Percentiles rank a stretch among this genome's conserved stretches.
Conservation (phyloP, 148 eudicot genomes). For the Amaranthus palmeri region DNA sequence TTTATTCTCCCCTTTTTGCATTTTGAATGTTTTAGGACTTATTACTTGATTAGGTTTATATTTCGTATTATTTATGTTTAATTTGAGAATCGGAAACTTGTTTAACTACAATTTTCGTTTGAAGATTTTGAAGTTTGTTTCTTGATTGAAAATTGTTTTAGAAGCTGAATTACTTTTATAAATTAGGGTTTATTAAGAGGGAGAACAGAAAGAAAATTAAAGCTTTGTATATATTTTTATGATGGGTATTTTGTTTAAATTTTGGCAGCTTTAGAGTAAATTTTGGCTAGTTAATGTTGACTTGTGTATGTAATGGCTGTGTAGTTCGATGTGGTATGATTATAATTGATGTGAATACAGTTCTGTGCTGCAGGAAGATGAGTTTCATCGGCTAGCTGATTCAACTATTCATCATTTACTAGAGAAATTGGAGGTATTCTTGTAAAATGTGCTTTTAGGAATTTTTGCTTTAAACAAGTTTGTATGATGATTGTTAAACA, state of each 20-base stretch:
- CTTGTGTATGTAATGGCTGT: background rate
- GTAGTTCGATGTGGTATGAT: conserved; percentile 13
- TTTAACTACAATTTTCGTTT: background rate
- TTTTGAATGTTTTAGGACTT: background rate
- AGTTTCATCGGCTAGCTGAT: conserved; percentile 76
- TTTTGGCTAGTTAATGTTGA: background rate
- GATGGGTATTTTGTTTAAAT: background rate
- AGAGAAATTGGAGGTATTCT: conserved; percentile 79
- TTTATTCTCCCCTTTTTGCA: background rate
- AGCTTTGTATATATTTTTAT: too few species aligned
- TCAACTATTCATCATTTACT: conserved; percentile 77
- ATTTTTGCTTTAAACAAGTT: background rate
- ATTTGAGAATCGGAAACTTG: background rate
- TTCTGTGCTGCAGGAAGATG: conserved; percentile 75
- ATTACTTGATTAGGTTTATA: background rate
- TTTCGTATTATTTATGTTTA: background rate
- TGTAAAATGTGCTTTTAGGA: background rate
- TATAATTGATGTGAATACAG: conserved; percentile 51
- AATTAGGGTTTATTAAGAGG: too few species aligned
- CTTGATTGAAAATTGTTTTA: too few species aligned
- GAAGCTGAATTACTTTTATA: too few species aligned
- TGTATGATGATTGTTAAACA: background rate
- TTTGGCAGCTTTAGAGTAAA: background rate
- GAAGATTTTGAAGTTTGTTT: background rate
- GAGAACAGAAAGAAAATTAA: too few species aligned